These are phyloP conservation scores for Pichia sp. DNA, from an alignment of 1,139 yeast species.

Conservation along the genomic window DNA sequence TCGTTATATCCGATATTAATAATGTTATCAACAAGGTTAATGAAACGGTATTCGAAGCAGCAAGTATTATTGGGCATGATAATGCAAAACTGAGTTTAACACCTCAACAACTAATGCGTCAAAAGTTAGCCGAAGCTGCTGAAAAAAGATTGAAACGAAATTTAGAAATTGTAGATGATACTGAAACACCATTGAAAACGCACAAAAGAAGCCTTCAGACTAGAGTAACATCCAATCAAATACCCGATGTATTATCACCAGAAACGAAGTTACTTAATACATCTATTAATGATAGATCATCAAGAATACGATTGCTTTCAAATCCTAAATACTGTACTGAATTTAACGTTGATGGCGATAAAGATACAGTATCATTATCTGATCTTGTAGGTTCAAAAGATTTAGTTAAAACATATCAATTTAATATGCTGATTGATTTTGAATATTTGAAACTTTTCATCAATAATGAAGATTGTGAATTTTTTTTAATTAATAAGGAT, in stretches of 20 bases:
- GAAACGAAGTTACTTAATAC: neutral
- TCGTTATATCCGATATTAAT: neutral
- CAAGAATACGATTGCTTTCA: constrained; percentile 25
- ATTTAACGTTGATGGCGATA: constrained; percentile 18
- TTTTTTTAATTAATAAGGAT: constrained; percentile 15
- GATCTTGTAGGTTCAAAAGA: constrained; percentile 33
- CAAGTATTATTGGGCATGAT: no score
- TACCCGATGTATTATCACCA: neutral
- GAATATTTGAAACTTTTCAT: constrained; percentile 35
- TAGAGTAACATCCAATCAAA: neutral
- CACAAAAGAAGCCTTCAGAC: neutral
- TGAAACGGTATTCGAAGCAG: neutral
- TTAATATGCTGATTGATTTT: constrained; percentile 44
- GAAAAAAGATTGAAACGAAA: constrained; percentile 14
- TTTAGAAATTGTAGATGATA: neutral
- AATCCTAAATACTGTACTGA: constrained; percentile 20
- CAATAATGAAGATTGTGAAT: constrained; percentile 9
- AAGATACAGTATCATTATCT: constrained; percentile 27
- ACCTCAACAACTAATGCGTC: constrained; percentile 14
- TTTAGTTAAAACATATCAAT: constrained; percentile 40
- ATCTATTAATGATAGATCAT: constrained; percentile 10
- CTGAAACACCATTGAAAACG: neutral
- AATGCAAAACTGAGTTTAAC: neutral
- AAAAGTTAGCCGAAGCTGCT: constrained; percentile 21
- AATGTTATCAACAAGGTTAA: no score